These are phyloP conservation scores for Grosmannia penicillata DNA, from an alignment of 2,329 filamentous ascomycete genomes.

Conservation along the genomic window DNA sequence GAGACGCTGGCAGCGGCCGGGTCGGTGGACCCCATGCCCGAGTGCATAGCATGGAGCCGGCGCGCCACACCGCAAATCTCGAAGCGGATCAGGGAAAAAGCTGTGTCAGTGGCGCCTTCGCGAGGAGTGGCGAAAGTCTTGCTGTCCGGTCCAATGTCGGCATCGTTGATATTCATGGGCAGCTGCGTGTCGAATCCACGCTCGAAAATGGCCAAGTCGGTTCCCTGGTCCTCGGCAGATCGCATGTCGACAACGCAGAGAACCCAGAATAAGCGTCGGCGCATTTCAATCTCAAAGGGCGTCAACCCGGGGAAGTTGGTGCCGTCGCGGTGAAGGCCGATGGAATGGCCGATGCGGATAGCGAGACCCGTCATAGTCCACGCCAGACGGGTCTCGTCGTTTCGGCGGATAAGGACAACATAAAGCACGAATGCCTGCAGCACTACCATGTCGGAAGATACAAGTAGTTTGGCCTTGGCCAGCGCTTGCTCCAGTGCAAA, in stretches of 20 bases:
- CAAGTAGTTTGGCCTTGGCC: constrained; percentile 45
- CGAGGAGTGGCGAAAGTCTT: constrained; percentile 29
- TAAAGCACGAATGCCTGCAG: constrained; percentile 49
- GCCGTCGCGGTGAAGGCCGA: constrained; percentile 45
- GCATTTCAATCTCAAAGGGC: constrained; percentile 47
- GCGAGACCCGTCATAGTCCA: constrained; percentile 51
- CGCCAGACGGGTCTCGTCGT: constrained; percentile 36
- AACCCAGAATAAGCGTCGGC: constrained; percentile 47
- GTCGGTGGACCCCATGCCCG: constrained; percentile 16
- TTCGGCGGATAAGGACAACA: constrained; percentile 34
- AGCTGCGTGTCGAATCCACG: constrained; percentile 35
- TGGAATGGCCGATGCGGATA: constrained; percentile 37
- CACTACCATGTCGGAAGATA: constrained; percentile 40
- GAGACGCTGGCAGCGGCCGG: constrained; percentile 17
- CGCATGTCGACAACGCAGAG: constrained; percentile 44
- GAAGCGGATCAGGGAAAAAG: constrained; percentile 27
- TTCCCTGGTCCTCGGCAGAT: constrained; percentile 45
- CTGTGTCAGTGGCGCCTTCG: constrained; percentile 37
- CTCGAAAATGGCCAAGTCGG: constrained; percentile 29
- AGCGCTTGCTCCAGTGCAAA: constrained; percentile 44
- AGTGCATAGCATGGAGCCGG: constrained; percentile 21
- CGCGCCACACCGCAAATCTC: constrained; percentile 26
- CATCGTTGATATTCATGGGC: constrained; percentile 43
- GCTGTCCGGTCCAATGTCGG: constrained; percentile 32
- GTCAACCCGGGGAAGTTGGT: constrained; percentile 33